Base-by-base conservation (phyloP, 192 early-diverging fungal genomes). In the Coemansia furcata region DNA sequence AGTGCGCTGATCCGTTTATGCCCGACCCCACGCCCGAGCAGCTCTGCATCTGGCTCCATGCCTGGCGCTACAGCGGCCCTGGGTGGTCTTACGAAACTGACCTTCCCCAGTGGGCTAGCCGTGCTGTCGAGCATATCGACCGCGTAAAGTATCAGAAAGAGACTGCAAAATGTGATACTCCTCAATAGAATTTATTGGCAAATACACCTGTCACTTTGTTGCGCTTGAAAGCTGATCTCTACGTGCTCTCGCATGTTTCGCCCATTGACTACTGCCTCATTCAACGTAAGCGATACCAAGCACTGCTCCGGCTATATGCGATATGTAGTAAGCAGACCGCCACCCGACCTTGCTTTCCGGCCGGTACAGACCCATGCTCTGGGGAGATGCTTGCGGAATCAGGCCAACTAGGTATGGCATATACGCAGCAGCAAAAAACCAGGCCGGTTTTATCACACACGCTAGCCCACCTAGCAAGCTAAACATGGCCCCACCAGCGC, bases 21-120 rank as follows among this genome's bases (percentile, higher is more conserved):
- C 71, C 78, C 0, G 94, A 98, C 70, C 93, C 94, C 0, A 73
- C 74, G 3, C 87, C 86, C 1, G 87, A 93, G 55, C 86, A 95
- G 74, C 85, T 95, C 17, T 77, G 74, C 19, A 95, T 99, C 65
- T 99, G 87, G 86, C 86, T 99, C 47, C 96, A 99, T 75, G 92
- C 94, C n/a, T 93, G 86, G 84, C 86, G 87, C 59, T 96, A 96
- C 76, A 80, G 83, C 36, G 90, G 88, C 0, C 77, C 86, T 6
- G 89, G 84, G 1, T 95, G 93, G 92, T 65, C 77, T 1, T 94
- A 88, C 76, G 90, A 95, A 68, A 94, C 94, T 1, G 76, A 83
- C 43, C 63, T 89, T 29, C 96, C 96, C 4, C 85, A 78, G 7
- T 98, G 96, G 96, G 92, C 93, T 1, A 67, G 75, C 19, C 84